Evolutionary conservation across 1,284 basidiomycete species (phyloP).

Genomic region (Ceratobasidium sp.): DNA sequence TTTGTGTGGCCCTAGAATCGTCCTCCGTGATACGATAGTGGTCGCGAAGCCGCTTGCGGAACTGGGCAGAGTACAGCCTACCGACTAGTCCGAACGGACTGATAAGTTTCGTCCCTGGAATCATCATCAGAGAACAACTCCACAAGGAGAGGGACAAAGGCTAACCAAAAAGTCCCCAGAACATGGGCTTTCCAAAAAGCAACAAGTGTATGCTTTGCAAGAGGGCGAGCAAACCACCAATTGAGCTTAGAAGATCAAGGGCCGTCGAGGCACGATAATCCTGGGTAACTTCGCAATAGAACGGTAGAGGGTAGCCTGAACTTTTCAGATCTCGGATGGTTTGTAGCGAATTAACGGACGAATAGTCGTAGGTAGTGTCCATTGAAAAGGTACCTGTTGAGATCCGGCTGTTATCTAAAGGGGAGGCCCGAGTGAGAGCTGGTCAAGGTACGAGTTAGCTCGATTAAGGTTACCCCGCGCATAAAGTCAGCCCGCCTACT

Average conservation of each 20-base stretch:
- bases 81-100: slow-evolving; percentile 1
- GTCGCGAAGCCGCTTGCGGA: not conserved
- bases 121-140: no score
- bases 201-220: slow-evolving; percentile 12
- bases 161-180: slow-evolving; percentile 23
- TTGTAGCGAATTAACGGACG: not conserved
- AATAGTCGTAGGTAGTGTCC: not conserved
- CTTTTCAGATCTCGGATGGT: not conserved
- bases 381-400: not conserved
- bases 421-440: not conserved
- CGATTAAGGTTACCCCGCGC: not conserved
- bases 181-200: slow-evolving; percentile 6
- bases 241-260: slow-evolving; percentile 2
- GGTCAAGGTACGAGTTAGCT: not conserved
- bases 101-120: slow-evolving; percentile 3
- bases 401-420: not conserved
- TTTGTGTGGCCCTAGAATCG: not conserved
- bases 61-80: not conserved
- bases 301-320: not conserved
- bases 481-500: no score
- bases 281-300: not conserved
- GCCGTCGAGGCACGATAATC: not conserved
- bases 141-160: no score
- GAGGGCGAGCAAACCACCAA: slow-evolving; percentile 18
- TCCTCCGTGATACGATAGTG: not conserved